Percentiles rank a stretch among this genome's conserved stretches.
Conservation (phyloP, 192 early-diverging fungal species). For the Thoreauomyces humboldtii region DNA sequence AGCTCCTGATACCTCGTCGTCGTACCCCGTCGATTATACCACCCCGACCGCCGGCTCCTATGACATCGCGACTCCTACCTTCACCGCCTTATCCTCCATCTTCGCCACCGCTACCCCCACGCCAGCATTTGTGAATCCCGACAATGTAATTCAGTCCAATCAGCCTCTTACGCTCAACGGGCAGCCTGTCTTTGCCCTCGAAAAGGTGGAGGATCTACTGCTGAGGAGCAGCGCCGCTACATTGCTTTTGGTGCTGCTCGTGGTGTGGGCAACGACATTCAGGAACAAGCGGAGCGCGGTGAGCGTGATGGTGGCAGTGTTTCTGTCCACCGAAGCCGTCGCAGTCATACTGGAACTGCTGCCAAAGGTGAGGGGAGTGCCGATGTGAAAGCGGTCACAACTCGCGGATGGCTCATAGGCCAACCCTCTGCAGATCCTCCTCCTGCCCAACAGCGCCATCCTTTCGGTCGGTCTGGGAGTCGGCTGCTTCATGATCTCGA, state of each 20-base stretch:
- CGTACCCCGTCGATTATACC: no score
- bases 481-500: conserved; percentile 8
- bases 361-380: no score
- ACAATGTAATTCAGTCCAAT: conserved; percentile 14
- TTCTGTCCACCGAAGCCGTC: background rate
- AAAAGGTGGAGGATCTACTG: conserved; percentile 5
- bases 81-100: no score
- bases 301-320: conserved; percentile 1
- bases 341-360: conserved; percentile 5
- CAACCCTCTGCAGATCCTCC: background rate
- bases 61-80: no score
- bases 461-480: conserved; percentile 17
- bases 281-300: conserved; percentile 13
- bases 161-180: conserved; percentile 2
- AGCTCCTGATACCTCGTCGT: no score
- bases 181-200: conserved; percentile 1
- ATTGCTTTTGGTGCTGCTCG: background rate
- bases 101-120: no score
- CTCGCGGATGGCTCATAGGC: background rate
- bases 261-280: conserved; percentile 6
- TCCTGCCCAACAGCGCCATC: background rate
- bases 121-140: no score
- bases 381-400: background rate
- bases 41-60: no score
- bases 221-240: conserved; percentile 10